phyloP scores from a whole-genome alignment of 441 rosid genomes.

The Lepidium campestre region DNA sequence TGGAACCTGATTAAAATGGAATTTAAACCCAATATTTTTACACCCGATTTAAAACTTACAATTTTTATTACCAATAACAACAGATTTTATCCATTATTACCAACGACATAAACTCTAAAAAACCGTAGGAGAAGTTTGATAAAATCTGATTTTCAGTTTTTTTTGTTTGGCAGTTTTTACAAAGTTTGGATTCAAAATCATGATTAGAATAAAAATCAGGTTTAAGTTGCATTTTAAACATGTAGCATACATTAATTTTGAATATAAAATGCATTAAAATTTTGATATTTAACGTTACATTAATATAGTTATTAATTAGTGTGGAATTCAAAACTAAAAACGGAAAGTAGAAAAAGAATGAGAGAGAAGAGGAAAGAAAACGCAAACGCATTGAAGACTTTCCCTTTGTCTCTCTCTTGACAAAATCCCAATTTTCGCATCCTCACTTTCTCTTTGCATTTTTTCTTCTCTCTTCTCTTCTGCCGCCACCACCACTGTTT shows the following conservation, averaged over 20 bases:
- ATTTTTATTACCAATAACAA: background rate
- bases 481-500: slow-evolving; percentile 18
- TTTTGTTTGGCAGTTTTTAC: background rate
- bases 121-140: background rate
- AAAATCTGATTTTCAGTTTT: background rate
- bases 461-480: background rate
- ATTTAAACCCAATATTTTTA: background rate
- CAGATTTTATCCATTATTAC: no score
- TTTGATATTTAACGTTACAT: background rate
- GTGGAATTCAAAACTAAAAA: slow-evolving; percentile 7
- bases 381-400: slow-evolving; percentile 29
- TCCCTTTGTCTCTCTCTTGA: slow-evolving; percentile 34
- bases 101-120: background rate
- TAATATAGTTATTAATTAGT: background rate
- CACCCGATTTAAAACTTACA: background rate
- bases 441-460: slow-evolving; percentile 19
- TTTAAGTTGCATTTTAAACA: background rate
- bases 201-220: background rate
- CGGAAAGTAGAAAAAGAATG: slow-evolving; percentile 21
- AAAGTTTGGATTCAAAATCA: background rate
- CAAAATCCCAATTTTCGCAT: slow-evolving; percentile 32
- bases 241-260: background rate
- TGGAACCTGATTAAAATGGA: background rate
- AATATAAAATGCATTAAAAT: background rate
- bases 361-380: slow-evolving; percentile 24